A percentile compares a stretch with the other conserved stretches of the same genome.
phyloP scores from a whole-genome alignment of 1,284 basidiomycete species.

The Cutaneotrichosporon sp. region DNA sequence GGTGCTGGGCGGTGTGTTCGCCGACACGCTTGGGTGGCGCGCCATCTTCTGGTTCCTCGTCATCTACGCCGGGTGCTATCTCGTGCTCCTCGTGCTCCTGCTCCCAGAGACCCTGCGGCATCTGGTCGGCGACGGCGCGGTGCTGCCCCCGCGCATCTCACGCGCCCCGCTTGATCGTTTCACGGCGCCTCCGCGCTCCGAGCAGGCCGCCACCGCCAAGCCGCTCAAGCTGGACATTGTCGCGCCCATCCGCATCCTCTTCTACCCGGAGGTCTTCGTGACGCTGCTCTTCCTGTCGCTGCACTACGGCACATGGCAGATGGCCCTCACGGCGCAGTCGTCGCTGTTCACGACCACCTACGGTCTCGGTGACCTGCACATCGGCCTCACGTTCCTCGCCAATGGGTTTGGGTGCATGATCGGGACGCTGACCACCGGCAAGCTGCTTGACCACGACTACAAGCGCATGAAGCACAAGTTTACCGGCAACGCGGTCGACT shows the following conservation, averaged over 20 bases:
- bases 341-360: background rate
- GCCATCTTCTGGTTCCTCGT: constrained; percentile 31
- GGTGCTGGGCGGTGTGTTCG: background rate
- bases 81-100: constrained; percentile 29
- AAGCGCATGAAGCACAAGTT: constrained; percentile 33
- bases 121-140: constrained; percentile 42
- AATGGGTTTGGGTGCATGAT: constrained; percentile 8
- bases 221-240: constrained; percentile 12
- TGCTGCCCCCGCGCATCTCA: constrained; percentile 37
- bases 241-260: constrained; percentile 22
- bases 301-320: constrained; percentile 30
- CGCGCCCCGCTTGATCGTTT: constrained; percentile 24
- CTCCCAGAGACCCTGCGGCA: constrained; percentile 46
- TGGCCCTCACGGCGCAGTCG: background rate
- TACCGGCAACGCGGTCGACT: constrained; percentile 37
- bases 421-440: constrained; percentile 35
- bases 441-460: constrained; percentile 41
- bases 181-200: constrained; percentile 22
- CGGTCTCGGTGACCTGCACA: background rate
- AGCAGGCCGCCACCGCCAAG: constrained; percentile 16
- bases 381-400: background rate
- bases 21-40: constrained; percentile 10
- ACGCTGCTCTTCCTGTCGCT: constrained; percentile 38
- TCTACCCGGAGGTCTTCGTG: constrained; percentile 38
- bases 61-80: constrained; percentile 23